These are phyloP conservation scores for Botrytis fragariae DNA, from an alignment of 2,329 filamentous ascomycete species.

Conservation along the genomic window DNA sequence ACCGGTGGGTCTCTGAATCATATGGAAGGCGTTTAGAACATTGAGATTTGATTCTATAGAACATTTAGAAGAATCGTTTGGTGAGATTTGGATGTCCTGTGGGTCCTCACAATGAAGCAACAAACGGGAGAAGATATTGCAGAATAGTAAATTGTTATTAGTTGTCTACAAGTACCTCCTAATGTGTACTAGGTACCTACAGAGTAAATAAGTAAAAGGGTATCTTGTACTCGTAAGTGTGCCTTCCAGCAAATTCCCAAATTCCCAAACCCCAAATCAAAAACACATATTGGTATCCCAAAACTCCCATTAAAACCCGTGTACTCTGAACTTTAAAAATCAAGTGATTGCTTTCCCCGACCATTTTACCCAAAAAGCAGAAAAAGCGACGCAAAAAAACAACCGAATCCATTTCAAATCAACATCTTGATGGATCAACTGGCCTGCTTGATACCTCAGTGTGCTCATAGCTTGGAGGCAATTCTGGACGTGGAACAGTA, in stretches of 20 bases:
- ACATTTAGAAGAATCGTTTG: neutral
- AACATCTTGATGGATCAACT: constrained; percentile 26
- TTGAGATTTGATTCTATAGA: neutral
- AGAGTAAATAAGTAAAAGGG: neutral
- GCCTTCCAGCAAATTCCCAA: neutral
- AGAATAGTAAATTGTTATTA: neutral
- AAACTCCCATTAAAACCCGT: neutral
- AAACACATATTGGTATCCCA: constrained; percentile 1
- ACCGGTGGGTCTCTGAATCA: constrained; percentile 13
- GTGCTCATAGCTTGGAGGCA: constrained; percentile 36
- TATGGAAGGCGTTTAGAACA: constrained; percentile 2
- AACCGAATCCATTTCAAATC: neutral
- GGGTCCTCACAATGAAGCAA: neutral
- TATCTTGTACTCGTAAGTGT: constrained; percentile 12
- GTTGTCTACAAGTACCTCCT: constrained; percentile 1
- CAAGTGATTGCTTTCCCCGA: neutral
- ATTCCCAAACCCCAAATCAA: neutral
- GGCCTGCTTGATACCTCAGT: constrained; percentile 21
- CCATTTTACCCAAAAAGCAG: neutral
- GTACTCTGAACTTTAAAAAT: neutral
- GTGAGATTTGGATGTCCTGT: neutral
- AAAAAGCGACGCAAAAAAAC: neutral
- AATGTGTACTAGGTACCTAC: neutral
- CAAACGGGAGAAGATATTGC: neutral
- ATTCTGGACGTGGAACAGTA: constrained; percentile 21